These are phyloP conservation scores for Fraxinus nigra DNA, from an alignment of 305 asterid species.

Conservation along the genomic window DNA sequence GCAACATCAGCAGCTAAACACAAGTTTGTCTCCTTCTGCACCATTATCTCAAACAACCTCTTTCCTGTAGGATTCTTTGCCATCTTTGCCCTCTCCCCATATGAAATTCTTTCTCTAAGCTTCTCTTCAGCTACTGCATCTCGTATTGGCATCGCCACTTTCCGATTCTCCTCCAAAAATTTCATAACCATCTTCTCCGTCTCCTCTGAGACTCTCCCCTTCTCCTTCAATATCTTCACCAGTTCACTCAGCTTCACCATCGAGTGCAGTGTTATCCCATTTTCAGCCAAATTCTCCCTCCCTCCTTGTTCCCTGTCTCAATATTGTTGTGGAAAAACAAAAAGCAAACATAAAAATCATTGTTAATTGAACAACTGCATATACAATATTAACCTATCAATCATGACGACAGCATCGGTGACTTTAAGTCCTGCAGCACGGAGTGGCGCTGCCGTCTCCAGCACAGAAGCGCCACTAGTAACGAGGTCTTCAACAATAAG, in stretches of 20 bases:
- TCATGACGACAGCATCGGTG: conserved; percentile 90
- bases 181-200: conserved; percentile 74
- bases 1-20: conserved; percentile 96
- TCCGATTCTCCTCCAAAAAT: conserved; percentile 79
- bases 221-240: conserved; percentile 88
- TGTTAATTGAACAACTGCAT: background rate
- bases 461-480: conserved; percentile 91
- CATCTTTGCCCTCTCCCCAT: conserved; percentile 72
- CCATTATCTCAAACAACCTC: conserved; percentile 88
- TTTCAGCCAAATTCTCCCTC: conserved; percentile 84
- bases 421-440: conserved; percentile 78
- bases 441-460: conserved; percentile 88
- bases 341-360: background rate
- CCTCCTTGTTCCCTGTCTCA: conserved; percentile 91
- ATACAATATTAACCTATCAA: conserved; percentile 58
- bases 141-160: conserved; percentile 54
- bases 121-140: conserved; percentile 31
- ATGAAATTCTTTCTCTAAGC: conserved; percentile 54
- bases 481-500: conserved; percentile 88
- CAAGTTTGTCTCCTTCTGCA: conserved; percentile 77
- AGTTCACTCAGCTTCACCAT: conserved; percentile 86
- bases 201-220: conserved; percentile 85
- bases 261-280: conserved; percentile 80
- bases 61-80: conserved; percentile 83
- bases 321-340: conserved; percentile 13